These are phyloP conservation scores for Chalciporus chontae DNA, from an alignment of 768 basidiomycete species.

Conservation along the genomic window DNA sequence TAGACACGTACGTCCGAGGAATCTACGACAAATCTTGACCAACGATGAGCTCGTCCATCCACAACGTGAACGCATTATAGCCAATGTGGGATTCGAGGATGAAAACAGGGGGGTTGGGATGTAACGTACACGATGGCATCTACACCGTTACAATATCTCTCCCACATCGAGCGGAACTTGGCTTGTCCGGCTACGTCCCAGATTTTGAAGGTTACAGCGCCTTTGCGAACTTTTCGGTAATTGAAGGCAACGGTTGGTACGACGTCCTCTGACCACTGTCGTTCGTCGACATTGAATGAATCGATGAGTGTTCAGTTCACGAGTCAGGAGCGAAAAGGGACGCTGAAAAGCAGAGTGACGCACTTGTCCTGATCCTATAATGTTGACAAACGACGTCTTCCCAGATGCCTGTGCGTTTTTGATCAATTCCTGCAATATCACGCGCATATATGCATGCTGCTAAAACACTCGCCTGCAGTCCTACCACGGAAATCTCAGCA, in stretches of 20 bases:
- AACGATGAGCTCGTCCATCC: conserved; percentile 14
- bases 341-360: conserved; percentile 1
- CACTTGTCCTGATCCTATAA: conserved; percentile 80
- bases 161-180: conserved; percentile 94
- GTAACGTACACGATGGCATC: conserved; percentile 82
- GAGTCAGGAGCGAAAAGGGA: neutral
- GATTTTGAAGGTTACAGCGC: conserved; percentile 87
- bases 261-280: conserved; percentile 92
- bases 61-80: neutral
- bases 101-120: neutral
- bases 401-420: conserved; percentile 68
- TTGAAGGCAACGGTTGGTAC: conserved; percentile 95
- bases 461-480: conserved; percentile 64
- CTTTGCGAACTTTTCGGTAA: conserved; percentile 81
- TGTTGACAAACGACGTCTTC: conserved; percentile 93
- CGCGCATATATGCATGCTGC: neutral
- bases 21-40: conserved; percentile 83
- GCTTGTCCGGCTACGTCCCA: conserved; percentile 98
- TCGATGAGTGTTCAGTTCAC: neutral
- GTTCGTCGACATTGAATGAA: neutral
- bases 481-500: conserved; percentile 89
- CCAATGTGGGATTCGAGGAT: neutral
- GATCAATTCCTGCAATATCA: neutral
- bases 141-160: conserved; percentile 88
- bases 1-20: conserved; percentile 68